A percentile compares a stretch with the other conserved stretches of the same genome.
These are phyloP conservation scores for Pichia kluyveri DNA, from an alignment of 805 yeast genomes.

Conservation along the genomic window DNA sequence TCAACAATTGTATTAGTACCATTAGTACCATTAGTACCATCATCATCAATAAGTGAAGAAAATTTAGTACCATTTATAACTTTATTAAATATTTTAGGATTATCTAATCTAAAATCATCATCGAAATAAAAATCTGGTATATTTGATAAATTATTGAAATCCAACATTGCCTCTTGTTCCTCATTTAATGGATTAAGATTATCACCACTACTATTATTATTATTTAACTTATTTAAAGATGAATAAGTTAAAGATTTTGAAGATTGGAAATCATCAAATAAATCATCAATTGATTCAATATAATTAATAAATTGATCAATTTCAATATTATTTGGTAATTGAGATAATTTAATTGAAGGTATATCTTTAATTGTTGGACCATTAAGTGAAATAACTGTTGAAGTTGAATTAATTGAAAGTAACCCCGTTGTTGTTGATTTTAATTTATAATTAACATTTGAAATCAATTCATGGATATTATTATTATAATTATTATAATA, in stretches of 20 bases:
- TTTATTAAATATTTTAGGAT: conserved; percentile 72
- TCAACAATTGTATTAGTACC: conserved; percentile 20
- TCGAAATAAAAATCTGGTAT: conserved; percentile 68
- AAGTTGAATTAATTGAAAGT: conserved; percentile 24
- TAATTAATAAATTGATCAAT: conserved; percentile 37
- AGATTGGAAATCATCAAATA: conserved; percentile 35
- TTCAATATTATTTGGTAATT: conserved; percentile 32
- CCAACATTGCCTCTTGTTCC: conserved; percentile 17
- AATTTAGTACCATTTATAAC: conserved; percentile 56
- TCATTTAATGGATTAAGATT: conserved; percentile 7
- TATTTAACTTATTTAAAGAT: conserved; percentile 30
- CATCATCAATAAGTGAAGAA: conserved; percentile 23
- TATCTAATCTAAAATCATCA: conserved; percentile 69
- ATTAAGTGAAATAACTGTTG: conserved; percentile 38
- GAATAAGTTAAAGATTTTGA: conserved; percentile 35
- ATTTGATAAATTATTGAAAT: conserved; percentile 26
- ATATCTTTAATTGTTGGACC: conserved; percentile 78
- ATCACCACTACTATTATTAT: too few relatives aligned
- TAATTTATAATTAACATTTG: conserved; percentile 39
- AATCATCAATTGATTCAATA: conserved; percentile 32
- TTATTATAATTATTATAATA: neutral
- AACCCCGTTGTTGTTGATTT: conserved; percentile 23
- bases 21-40: conserved; percentile 15
- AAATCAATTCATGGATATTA: conserved; percentile 44
- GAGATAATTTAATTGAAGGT: conserved; percentile 58